Percentiles rank a stretch among this genome's conserved stretches.
Conservation (phyloP, 2,329 filamentous ascomycete species). For the Fusarium tuaranense region DNA sequence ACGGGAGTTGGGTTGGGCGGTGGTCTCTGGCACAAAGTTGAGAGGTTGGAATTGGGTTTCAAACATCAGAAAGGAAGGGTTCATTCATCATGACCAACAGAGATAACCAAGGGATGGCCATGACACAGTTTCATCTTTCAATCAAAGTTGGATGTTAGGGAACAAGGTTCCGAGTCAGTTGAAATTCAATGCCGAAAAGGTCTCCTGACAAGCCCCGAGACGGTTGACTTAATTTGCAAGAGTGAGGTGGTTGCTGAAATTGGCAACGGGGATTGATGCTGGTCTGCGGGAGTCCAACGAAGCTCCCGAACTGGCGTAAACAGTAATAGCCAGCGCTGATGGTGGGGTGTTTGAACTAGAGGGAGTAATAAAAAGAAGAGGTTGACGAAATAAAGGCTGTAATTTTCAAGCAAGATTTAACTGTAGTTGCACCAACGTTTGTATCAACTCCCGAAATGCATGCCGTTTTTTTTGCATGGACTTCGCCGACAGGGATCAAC, state of each 20-base stretch:
- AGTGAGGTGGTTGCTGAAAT: conserved; percentile 33
- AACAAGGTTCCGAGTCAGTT: neutral
- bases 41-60: neutral
- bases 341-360: conserved; percentile 1
- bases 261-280: conserved; percentile 32
- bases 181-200: neutral
- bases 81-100: conserved; percentile 10
- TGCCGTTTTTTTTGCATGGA: neutral
- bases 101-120: conserved; percentile 10
- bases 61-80: neutral
- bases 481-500: neutral
- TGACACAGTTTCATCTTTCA: neutral
- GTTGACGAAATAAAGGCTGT: neutral
- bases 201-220: neutral
- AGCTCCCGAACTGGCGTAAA: conserved; percentile 16
- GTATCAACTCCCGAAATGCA: neutral
- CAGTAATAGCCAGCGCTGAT: neutral
- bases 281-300: conserved; percentile 29
- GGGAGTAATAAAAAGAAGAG: neutral
- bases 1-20: conserved; percentile 34
- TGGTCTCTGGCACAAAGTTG: conserved; percentile 39
- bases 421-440: neutral
- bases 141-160: neutral
- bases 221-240: neutral
- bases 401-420: neutral